These are phyloP conservation scores for Phaeotremella fagi DNA, from an alignment of 768 basidiomycete genomes.

Conservation along the genomic window DNA sequence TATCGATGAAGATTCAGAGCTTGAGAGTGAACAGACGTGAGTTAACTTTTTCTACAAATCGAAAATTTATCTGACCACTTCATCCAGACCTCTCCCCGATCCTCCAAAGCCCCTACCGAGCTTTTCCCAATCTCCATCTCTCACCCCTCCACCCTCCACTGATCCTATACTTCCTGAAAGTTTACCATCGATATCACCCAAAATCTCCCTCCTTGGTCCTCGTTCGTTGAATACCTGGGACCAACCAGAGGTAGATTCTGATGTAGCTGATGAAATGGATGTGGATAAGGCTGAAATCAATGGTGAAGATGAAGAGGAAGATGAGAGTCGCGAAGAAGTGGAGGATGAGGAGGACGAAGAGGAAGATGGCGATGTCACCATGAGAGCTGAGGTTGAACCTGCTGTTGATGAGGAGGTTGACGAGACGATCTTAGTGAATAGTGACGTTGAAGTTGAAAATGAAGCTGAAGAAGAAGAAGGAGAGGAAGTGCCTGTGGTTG, in stretches of 20 bases:
- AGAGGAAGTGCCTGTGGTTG: constrained; percentile 3
- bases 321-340: neutral
- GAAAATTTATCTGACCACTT: no score
- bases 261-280: constrained; percentile 2
- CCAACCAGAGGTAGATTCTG: neutral
- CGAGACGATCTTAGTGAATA: neutral
- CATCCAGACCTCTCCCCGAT: no score
- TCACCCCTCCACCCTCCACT: neutral
- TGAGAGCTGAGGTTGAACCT: neutral
- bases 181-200: neutral
- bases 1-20: neutral
- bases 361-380: neutral
- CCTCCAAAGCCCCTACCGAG: no score
- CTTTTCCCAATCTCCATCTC: neutral
- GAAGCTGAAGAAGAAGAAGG: constrained; percentile 2
- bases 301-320: neutral
- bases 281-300: constrained; percentile 2
- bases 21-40: no score
- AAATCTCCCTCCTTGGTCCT: neutral
- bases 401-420: neutral
- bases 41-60: no score
- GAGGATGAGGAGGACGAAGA: constrained; percentile 5
- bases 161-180: neutral
- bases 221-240: neutral
- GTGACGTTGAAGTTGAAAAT: neutral